These are phyloP conservation scores for Iberis amara DNA, from an alignment of 441 rosid genomes.

Conservation along the genomic window DNA sequence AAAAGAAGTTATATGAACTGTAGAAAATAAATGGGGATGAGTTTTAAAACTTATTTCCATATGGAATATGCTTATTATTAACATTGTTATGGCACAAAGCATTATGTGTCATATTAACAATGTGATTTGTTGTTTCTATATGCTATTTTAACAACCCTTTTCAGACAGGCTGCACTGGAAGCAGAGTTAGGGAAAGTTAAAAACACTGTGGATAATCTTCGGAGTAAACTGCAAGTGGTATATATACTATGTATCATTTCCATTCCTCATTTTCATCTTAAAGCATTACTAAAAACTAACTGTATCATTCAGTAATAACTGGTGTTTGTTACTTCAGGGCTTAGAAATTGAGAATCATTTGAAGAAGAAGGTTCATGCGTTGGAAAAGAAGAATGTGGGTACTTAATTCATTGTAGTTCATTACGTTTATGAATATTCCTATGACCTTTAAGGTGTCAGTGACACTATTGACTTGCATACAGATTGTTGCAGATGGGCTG, in stretches of 20 bases:
- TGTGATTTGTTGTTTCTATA: slow-evolving; percentile 29
- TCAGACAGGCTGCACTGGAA: slow-evolving; percentile 97
- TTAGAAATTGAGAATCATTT: slow-evolving; percentile 92
- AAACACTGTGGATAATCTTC: slow-evolving; percentile 61
- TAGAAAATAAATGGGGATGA: neutral
- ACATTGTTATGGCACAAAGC: slow-evolving; percentile 17
- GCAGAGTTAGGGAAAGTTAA: slow-evolving; percentile 63
- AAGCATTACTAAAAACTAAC: neutral
- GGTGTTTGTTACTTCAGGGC: slow-evolving; percentile 49
- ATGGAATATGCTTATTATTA: slow-evolving; percentile 1
- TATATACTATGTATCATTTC: slow-evolving; percentile 24
- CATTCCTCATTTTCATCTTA: slow-evolving; percentile 12
- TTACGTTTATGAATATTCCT: slow-evolving; percentile 1
- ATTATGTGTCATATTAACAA: slow-evolving; percentile 7
- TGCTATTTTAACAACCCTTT: slow-evolving; percentile 59
- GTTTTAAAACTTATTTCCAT: neutral
- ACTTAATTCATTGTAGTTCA: slow-evolving; percentile 12
- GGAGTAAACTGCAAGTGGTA: slow-evolving; percentile 76
- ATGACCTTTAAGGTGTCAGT: slow-evolving; percentile 24
- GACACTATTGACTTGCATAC: slow-evolving; percentile 34
- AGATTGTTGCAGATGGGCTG: slow-evolving; percentile 53
- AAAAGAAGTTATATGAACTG: neutral
- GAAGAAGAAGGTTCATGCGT: slow-evolving; percentile 63
- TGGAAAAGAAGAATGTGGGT: slow-evolving; percentile 79
- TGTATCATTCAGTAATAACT: slow-evolving; percentile 7